Evolutionary conservation across 495 filamentous ascomycete genomes (phyloP).

Genomic region (Glarea lozoyensis): DNA sequence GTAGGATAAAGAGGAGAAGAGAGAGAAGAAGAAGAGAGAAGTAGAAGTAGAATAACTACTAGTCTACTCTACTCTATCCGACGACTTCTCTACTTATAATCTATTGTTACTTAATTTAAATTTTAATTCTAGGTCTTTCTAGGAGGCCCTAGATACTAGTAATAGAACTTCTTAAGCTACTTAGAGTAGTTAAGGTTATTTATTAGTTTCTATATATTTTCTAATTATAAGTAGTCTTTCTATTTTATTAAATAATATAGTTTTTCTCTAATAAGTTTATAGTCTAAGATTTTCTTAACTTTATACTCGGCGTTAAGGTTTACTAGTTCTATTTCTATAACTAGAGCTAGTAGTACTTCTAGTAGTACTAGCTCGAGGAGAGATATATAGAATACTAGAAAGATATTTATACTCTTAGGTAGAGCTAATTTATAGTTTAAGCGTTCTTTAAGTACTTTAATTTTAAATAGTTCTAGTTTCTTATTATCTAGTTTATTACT

Average conservation of each 20-base stretch:
- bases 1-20: background rate
- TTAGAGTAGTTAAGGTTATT: background rate
- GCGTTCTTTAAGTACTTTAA: constrained; percentile 1
- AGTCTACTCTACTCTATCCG: no score
- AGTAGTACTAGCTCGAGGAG: constrained; percentile 3
- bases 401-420: constrained; percentile 8
- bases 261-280: constrained; percentile 3
- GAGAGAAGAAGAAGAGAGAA: background rate
- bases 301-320: constrained; percentile 2
- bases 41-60: background rate
- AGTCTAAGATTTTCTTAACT: constrained; percentile 2
- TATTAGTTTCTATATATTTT: constrained; percentile 4
- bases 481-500: constrained; percentile 22
- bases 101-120: background rate
- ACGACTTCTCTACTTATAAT: background rate
- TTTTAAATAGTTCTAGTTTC: constrained; percentile 14
- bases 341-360: constrained; percentile 1
- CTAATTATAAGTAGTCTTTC: constrained; percentile 2
- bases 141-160: background rate
- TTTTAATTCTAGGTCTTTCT: background rate
- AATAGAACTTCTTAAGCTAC: background rate
- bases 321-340: constrained; percentile 4
- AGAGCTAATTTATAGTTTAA: constrained; percentile 6
- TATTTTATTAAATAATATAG: constrained; percentile 9
- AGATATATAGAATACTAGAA: constrained; percentile 4